A percentile compares a stretch with the other conserved stretches of the same genome.
Evolutionary conservation across 1,284 basidiomycete genomes (phyloP).

Genomic region (Marasmius tenuissimus): DNA sequence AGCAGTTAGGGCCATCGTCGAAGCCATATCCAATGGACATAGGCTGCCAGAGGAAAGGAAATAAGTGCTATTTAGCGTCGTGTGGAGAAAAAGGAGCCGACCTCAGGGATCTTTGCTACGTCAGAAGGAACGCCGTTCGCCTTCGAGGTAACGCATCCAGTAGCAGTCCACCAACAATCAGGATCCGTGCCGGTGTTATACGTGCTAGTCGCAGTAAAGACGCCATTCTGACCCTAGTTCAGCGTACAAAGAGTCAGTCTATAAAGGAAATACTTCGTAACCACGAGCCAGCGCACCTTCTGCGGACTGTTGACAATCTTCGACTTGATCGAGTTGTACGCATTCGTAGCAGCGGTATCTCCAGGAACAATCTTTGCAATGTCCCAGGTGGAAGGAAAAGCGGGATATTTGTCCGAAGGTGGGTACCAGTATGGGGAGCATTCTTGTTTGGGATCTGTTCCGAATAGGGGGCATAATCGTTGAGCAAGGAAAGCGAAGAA

Average conservation of each 20-base stretch:
- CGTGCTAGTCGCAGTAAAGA: slow-evolving; percentile 2
- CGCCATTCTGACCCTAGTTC: not conserved
- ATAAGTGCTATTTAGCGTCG: not conserved
- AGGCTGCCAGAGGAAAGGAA: slow-evolving; percentile 34
- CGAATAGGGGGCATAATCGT: not conserved
- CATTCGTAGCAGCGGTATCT: not conserved
- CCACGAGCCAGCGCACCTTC: not conserved
- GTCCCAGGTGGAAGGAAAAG: not conserved
- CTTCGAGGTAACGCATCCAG: slow-evolving; percentile 60
- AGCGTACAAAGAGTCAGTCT: not conserved
- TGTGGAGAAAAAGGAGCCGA: slow-evolving; percentile 15
- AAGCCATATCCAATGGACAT: slow-evolving; percentile 62
- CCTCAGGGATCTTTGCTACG: slow-evolving; percentile 62
- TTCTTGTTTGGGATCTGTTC: not conserved
- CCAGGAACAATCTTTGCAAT: not conserved
- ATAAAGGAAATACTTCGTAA: not conserved
- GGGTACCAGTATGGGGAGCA: not conserved
- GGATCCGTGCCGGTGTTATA: slow-evolving; percentile 32
- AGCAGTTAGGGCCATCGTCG: slow-evolving; percentile 78
- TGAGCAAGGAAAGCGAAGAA: not conserved
- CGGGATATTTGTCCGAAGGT: not conserved
- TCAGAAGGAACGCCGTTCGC: slow-evolving; percentile 44
- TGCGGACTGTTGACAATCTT: not conserved
- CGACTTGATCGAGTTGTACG: not conserved
- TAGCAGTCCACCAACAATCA: slow-evolving; percentile 58